Conservation (phyloP, 75 land plant species). For the Cupressus sempervirens region DNA sequence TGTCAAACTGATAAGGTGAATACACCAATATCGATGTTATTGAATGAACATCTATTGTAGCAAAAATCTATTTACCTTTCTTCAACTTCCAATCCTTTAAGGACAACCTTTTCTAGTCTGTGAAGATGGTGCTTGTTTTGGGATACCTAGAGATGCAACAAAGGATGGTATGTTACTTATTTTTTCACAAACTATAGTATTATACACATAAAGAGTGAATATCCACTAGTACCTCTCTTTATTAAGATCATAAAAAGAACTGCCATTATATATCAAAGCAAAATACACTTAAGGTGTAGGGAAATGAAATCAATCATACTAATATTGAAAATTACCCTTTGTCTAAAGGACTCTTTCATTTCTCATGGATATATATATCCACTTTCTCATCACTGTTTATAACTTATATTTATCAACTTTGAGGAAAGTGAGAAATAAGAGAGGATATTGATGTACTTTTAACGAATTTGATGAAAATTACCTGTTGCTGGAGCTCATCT, state of each 20-base stretch:
- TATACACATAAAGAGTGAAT: neutral
- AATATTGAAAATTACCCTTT: neutral
- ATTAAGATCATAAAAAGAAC: neutral
- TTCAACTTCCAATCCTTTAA: slow-evolving; percentile 36
- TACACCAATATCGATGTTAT: neutral
- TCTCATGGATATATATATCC: neutral
- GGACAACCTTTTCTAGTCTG: slow-evolving; percentile 39
- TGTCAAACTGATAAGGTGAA: neutral
- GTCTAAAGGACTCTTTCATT: neutral
- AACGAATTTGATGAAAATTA: slow-evolving; percentile 14
- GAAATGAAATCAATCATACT: neutral
- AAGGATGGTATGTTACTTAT: neutral
- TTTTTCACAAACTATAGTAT: neutral
- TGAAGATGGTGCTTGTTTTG: slow-evolving; percentile 33
- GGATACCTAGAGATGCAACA: slow-evolving; percentile 33
- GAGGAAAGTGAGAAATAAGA: neutral
- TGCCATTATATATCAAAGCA: neutral
- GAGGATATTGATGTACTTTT: neutral
- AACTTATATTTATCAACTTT: neutral
- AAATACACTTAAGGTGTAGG: neutral
- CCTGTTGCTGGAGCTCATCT: slow-evolving; percentile 49
- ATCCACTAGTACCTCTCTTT: neutral
- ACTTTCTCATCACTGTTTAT: neutral
- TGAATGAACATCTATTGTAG: neutral
- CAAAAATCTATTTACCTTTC: slow-evolving; percentile 41